Percentiles rank a stretch among this genome's conserved stretches.
phyloP scores from a whole-genome alignment of 805 yeast genomes.

The Dipodascus albidus region DNA sequence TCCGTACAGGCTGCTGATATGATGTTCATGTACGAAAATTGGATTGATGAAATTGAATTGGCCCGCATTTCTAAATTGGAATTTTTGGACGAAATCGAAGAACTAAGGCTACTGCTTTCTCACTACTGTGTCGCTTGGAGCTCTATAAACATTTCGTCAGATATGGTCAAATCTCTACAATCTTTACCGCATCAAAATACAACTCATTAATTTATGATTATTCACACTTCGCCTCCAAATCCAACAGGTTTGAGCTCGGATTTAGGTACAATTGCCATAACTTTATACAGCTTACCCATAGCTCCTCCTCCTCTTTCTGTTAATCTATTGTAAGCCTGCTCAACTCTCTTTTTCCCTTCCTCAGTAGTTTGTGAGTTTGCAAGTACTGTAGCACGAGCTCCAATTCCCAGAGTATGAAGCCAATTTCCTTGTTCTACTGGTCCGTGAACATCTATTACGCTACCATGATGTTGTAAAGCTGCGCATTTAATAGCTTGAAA shows the following conservation, averaged over 20 bases:
- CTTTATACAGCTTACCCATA: constrained; percentile 74
- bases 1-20: constrained; percentile 33
- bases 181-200: background rate
- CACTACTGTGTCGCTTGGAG: constrained; percentile 47
- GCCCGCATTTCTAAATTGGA: constrained; percentile 43
- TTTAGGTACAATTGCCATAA: constrained; percentile 47
- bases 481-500: constrained; percentile 44
- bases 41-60: constrained; percentile 35
- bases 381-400: constrained; percentile 43
- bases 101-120: constrained; percentile 43
- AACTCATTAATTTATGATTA: background rate
- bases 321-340: constrained; percentile 47
- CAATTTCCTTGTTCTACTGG: constrained; percentile 72
- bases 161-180: background rate
- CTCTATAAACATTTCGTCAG: constrained; percentile 1
- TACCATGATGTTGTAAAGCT: constrained; percentile 17
- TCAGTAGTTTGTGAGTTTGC: constrained; percentile 32
- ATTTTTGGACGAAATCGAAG: constrained; percentile 67
- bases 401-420: constrained; percentile 66
- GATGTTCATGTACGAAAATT: constrained; percentile 28
- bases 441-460: constrained; percentile 32
- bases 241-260: constrained; percentile 38
- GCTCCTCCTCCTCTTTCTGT: constrained; percentile 46
- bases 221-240: constrained; percentile 31
- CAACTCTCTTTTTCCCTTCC: constrained; percentile 41